Evolutionary conservation across 2,329 filamentous ascomycete species (phyloP).

Genomic region (Aspergillus persii): DNA sequence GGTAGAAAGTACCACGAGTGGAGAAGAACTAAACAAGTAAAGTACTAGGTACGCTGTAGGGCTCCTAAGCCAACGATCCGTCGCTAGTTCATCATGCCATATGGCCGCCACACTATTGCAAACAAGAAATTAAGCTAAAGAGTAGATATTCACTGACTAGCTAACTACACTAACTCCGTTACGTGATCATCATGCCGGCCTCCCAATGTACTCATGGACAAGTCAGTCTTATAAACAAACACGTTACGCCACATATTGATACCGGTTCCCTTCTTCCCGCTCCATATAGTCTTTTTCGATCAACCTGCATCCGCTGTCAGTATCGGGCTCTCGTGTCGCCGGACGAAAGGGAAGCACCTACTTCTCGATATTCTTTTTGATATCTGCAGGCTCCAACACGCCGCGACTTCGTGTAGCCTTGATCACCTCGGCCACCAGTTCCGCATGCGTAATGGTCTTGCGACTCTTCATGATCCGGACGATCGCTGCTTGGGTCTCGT

Average conservation of each 20-base stretch:
- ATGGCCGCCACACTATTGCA: neutral
- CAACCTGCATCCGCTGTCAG: constrained; percentile 52
- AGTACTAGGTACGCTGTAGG: neutral
- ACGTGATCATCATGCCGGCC: neutral
- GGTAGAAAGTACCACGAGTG: neutral
- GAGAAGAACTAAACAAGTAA: neutral
- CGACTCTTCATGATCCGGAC: constrained; percentile 95
- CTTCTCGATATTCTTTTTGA: constrained; percentile 97
- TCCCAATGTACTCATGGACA: neutral
- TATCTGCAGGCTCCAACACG: constrained; percentile 78
- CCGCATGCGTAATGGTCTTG: constrained; percentile 81
- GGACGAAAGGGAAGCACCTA: constrained; percentile 47
- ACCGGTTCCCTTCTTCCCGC: constrained; percentile 65
- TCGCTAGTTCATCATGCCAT: neutral
- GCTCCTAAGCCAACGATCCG: neutral
- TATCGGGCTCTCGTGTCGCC: neutral
- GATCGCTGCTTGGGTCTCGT: constrained; percentile 95
- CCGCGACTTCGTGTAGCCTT: constrained; percentile 83
- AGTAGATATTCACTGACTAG: neutral
- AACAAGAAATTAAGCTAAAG: neutral
- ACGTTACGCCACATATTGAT: constrained; percentile 66
- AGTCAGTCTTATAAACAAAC: constrained; percentile 3
- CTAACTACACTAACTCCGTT: neutral
- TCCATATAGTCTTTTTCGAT: constrained; percentile 95
- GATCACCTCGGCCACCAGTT: constrained; percentile 89